Evolutionary conservation across 495 filamentous ascomycete genomes (phyloP).

Genomic region (Aspergillus nidulans): DNA sequence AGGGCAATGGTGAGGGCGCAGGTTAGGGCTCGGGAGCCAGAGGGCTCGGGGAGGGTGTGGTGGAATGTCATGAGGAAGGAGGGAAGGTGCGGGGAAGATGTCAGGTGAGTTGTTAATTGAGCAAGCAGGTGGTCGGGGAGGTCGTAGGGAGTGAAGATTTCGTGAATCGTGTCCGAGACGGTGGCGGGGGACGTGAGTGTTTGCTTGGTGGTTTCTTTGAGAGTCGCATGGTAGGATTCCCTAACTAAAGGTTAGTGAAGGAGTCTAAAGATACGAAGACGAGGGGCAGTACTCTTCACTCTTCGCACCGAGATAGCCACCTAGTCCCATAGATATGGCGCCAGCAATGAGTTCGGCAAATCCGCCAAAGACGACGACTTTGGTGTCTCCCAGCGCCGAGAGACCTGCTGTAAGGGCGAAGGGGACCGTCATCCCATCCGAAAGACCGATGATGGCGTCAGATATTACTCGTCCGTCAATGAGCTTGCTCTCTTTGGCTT

Average conservation of each 20-base stretch:
- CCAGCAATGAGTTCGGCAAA: constrained; percentile 56
- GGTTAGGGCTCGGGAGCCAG: constrained; percentile 49
- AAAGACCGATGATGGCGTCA: constrained; percentile 58
- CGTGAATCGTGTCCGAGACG: constrained; percentile 36
- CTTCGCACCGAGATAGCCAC: constrained; percentile 62
- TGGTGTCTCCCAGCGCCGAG: constrained; percentile 50
- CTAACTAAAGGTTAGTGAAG: constrained; percentile 29
- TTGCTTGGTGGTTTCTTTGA: constrained; percentile 41
- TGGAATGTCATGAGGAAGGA: constrained; percentile 57
- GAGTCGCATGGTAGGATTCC: constrained; percentile 49
- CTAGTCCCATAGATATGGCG: constrained; percentile 56
- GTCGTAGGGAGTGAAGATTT: constrained; percentile 53
- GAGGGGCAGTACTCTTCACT: constrained; percentile 51
- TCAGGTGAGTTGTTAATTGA: constrained; percentile 45
- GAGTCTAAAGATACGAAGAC: too few relatives aligned
- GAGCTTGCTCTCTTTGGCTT: constrained; percentile 20
- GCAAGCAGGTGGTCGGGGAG: constrained; percentile 43
- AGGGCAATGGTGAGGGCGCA: constrained; percentile 62
- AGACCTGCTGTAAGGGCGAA: constrained; percentile 57
- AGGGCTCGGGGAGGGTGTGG: constrained; percentile 48
- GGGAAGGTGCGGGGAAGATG: constrained; percentile 43
- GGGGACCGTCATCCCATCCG: constrained; percentile 57
- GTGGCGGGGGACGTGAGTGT: constrained; percentile 35
- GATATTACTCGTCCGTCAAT: constrained; percentile 51
- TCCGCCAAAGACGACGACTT: constrained; percentile 55